Conservation (phyloP, 2,329 filamentous ascomycete genomes). For the Pestalotiopsis sp. region DNA sequence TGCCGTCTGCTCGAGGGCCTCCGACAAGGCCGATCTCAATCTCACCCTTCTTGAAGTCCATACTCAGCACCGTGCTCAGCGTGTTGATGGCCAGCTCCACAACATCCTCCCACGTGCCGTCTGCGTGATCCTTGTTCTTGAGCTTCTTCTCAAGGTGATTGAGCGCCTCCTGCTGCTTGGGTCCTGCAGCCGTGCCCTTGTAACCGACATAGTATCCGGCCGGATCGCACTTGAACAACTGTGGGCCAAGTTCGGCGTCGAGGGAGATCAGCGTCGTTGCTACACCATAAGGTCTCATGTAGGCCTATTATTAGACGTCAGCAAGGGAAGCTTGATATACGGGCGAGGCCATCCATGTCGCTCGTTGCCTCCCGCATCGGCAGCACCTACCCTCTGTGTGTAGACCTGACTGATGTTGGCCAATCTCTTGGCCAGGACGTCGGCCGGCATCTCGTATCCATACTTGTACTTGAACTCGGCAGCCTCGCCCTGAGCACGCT, state of each 20-base stretch:
- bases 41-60: constrained; percentile 99
- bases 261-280: constrained; percentile 94
- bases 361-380: not conserved
- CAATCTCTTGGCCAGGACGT: constrained; percentile 92
- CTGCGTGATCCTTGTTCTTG: constrained; percentile 95
- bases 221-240: constrained; percentile 98
- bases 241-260: constrained; percentile 88
- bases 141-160: constrained; percentile 99
- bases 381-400: constrained; percentile 78
- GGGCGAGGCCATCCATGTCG: not conserved
- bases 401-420: constrained; percentile 99
- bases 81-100: constrained; percentile 96
- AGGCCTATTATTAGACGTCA: constrained; percentile 60
- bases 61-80: constrained; percentile 93
- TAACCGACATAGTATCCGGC: constrained; percentile 98
- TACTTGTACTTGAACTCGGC: constrained; percentile 98
- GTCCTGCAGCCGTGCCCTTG: constrained; percentile 95
- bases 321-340: constrained; percentile 10
- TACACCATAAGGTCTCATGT: constrained; percentile 97
- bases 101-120: constrained; percentile 94
- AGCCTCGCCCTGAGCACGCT: constrained; percentile 91
- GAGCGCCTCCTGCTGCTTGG: constrained; percentile 97
- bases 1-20: constrained; percentile 79
- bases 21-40: constrained; percentile 98
- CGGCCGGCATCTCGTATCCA: constrained; percentile 99